phyloP scores from a whole-genome alignment of 2,329 filamentous ascomycete species.

The Teratosphaeria pseudoeucalypti region DNA sequence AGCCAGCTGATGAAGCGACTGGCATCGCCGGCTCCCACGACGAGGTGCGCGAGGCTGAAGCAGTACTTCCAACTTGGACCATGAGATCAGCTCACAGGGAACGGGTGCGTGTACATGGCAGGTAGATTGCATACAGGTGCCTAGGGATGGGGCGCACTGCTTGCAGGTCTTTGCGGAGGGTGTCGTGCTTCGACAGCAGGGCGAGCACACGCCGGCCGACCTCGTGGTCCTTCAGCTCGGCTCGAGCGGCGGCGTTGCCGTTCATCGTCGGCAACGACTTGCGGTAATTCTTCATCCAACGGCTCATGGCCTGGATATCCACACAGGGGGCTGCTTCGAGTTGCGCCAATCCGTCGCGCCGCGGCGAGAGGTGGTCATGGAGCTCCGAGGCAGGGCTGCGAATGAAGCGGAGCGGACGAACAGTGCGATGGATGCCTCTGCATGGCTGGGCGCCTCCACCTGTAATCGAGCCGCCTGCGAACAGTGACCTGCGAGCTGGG shows the following conservation, averaged over 20 bases:
- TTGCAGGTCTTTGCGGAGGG: background rate
- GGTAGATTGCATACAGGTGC: background rate
- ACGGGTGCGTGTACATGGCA: background rate
- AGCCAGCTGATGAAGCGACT: background rate
- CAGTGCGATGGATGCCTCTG: too few relatives aligned
- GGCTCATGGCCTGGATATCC: background rate
- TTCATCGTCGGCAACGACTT: background rate
- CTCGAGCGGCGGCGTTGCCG: background rate
- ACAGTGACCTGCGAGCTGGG: too few relatives aligned
- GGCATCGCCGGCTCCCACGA: background rate
- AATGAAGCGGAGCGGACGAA: background rate
- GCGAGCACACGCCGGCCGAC: background rate
- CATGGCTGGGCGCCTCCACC: too few relatives aligned
- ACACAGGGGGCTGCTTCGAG: background rate
- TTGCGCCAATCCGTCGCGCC: background rate
- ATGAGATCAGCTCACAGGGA: background rate
- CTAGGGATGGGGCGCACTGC: background rate
- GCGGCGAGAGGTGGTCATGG: background rate
- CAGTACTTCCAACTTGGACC: background rate
- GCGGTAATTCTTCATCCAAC: background rate
- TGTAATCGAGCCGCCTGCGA: too few relatives aligned
- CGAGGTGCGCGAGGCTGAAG: background rate
- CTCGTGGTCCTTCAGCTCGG: background rate
- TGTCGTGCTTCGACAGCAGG: background rate
- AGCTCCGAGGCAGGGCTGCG: background rate